phyloP scores from a whole-genome alignment of 352 stramenopile species.

The Sclerospora graminicola region DNA sequence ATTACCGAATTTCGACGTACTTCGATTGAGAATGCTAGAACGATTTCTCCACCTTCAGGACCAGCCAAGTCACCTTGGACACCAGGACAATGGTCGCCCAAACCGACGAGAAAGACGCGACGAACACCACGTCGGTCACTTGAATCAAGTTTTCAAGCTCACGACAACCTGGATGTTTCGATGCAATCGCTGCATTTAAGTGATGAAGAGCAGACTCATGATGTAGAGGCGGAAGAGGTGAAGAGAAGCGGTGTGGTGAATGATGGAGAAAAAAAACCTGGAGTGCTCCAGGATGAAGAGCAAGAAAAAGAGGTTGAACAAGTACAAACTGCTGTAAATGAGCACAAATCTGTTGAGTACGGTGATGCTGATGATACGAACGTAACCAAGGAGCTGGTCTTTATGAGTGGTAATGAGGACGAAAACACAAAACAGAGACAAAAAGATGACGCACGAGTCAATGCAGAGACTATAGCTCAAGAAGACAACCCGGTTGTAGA shows the following conservation, averaged over 20 bases:
- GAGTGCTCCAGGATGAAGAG: slow-evolving; percentile 2
- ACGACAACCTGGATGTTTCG: slow-evolving; percentile 39
- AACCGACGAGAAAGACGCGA: slow-evolving; percentile 13
- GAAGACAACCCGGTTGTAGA: too few relatives aligned
- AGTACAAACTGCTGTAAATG: slow-evolving; percentile 2
- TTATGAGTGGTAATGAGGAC: slow-evolving; percentile 30
- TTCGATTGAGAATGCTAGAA: slow-evolving; percentile 17
- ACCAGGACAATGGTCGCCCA: slow-evolving; percentile 11
- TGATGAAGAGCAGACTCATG: slow-evolving; percentile 21
- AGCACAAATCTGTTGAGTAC: slow-evolving; percentile 3
- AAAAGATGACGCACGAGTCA: slow-evolving; percentile 12
- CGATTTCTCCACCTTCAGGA: slow-evolving; percentile 17
- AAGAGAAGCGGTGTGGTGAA: slow-evolving; percentile 1
- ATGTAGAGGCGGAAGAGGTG: slow-evolving; percentile 21
- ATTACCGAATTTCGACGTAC: slow-evolving; percentile 25
- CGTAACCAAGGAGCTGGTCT: slow-evolving; percentile 30
- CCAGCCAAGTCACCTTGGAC: slow-evolving; percentile 23
- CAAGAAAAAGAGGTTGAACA: slow-evolving; percentile 6
- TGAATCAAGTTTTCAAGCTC: slow-evolving; percentile 13
- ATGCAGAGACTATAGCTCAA: not conserved
- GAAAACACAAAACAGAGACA: slow-evolving; percentile 1
- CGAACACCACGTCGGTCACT: slow-evolving; percentile 14
- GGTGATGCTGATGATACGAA: slow-evolving; percentile 23
- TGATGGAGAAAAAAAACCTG: slow-evolving; percentile 6
- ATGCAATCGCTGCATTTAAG: slow-evolving; percentile 71